These are phyloP conservation scores for Eucalyptus sp. DNA, from an alignment of 345 rosid genomes.

Conservation along the genomic window DNA sequence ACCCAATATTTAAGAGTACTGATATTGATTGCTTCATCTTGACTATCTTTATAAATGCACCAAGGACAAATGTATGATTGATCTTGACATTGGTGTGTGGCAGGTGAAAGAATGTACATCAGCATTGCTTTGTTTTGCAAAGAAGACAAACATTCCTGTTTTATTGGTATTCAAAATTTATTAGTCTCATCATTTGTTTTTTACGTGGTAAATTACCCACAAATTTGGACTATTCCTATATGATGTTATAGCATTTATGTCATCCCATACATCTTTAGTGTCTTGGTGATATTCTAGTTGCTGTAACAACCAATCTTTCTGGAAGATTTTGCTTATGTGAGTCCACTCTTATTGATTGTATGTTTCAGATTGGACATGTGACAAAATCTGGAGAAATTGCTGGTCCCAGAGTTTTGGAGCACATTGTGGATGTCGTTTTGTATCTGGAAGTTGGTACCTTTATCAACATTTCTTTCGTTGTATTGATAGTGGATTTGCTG, in stretches of 20 bases:
- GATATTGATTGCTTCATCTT: not conserved
- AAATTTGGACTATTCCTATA: not conserved
- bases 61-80: not conserved
- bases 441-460: conserved; percentile 77
- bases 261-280: not conserved
- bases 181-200: not conserved
- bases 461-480: not conserved
- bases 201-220: not conserved
- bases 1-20: not conserved
- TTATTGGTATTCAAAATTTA: conserved; percentile 40
- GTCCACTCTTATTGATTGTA: not conserved
- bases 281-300: not conserved
- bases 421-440: conserved; percentile 92
- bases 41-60: not conserved
- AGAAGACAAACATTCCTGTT: conserved; percentile 71
- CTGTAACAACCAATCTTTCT: not conserved
- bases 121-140: conserved; percentile 80
- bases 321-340: not conserved
- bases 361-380: conserved; percentile 79
- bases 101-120: conserved; percentile 94
- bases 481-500: not conserved
- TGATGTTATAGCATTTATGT: not conserved
- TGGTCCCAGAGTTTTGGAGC: conserved; percentile 98
- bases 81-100: not conserved
- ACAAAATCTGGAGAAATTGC: conserved; percentile 91